A percentile compares a stretch with the other conserved stretches of the same genome.
Evolutionary conservation across 805 yeast genomes (phyloP).

Genomic region (Blastobotrys attinorum): DNA sequence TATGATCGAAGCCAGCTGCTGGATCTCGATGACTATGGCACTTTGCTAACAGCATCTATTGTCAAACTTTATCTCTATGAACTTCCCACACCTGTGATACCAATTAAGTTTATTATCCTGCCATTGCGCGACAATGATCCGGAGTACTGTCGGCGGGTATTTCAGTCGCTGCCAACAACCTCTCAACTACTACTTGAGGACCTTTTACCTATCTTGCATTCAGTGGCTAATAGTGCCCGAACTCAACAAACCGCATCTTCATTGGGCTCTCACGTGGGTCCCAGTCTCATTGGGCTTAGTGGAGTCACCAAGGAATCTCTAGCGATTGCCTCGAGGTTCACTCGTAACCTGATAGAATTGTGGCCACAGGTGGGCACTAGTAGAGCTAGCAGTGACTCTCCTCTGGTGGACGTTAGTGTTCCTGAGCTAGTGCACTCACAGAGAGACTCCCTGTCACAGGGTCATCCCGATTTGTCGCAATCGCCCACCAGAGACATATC

Average conservation of each 20-base stretch:
- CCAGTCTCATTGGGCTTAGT: slow-evolving; percentile 49
- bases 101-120: slow-evolving; percentile 39
- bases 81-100: slow-evolving; percentile 47
- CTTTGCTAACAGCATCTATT: slow-evolving; percentile 41
- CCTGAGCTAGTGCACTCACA: background rate
- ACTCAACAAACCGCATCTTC: slow-evolving; percentile 36
- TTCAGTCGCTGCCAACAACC: slow-evolving; percentile 7
- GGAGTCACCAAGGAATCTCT: slow-evolving; percentile 40
- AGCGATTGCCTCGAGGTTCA: slow-evolving; percentile 45
- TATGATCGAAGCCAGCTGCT: slow-evolving; percentile 44
- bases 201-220: slow-evolving; percentile 40
- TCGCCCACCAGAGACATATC: too few species aligned
- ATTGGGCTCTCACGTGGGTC: slow-evolving; percentile 42
- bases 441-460: background rate
- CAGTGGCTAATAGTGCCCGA: slow-evolving; percentile 31
- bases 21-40: slow-evolving; percentile 49
- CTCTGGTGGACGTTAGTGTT: background rate
- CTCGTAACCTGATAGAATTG: slow-evolving; percentile 43
- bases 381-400: background rate
- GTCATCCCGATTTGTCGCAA: too few species aligned
- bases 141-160: slow-evolving; percentile 35
- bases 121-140: slow-evolving; percentile 49
- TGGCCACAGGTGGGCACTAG: slow-evolving; percentile 35
- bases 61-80: slow-evolving; percentile 41
- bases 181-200: slow-evolving; percentile 29